Conservation (phyloP, 306 rosid genomes). For the Quercus cerris region DNA sequence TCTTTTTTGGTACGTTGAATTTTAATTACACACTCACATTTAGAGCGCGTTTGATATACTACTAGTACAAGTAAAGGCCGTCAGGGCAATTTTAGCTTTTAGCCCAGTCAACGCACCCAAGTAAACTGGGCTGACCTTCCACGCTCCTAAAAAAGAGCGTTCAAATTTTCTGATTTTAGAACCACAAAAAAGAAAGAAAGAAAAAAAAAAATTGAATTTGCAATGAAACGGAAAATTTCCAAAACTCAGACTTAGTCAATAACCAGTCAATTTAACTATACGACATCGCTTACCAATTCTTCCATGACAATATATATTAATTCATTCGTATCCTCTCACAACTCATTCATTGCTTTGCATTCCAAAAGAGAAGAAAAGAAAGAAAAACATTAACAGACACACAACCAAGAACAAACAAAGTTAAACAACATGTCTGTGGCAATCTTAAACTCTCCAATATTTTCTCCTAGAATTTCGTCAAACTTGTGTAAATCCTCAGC, state of each 20-base stretch:
- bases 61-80: not conserved
- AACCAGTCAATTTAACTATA: not conserved
- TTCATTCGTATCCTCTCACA: not conserved
- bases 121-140: not conserved
- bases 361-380: too few species aligned
- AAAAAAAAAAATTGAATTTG: not conserved
- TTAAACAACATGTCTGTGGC: slow-evolving; percentile 23
- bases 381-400: not conserved
- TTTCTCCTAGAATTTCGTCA: slow-evolving; percentile 36
- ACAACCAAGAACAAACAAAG: too few species aligned
- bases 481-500: slow-evolving; percentile 25
- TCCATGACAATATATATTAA: not conserved
- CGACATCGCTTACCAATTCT: not conserved
- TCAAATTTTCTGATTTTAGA: too few species aligned
- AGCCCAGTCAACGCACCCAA: not conserved
- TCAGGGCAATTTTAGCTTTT: not conserved
- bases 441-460: slow-evolving; percentile 34
- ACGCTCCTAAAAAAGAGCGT: not conserved
- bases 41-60: not conserved
- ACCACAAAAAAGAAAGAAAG: not conserved
- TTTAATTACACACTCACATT: not conserved
- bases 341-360: not conserved
- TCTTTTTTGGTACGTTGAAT: not conserved
- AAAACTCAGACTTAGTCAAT: not conserved
- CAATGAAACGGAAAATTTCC: not conserved